Conservation (phyloP, 2,329 filamentous ascomycete genomes). For the Diaporthe citrichinensis region DNA sequence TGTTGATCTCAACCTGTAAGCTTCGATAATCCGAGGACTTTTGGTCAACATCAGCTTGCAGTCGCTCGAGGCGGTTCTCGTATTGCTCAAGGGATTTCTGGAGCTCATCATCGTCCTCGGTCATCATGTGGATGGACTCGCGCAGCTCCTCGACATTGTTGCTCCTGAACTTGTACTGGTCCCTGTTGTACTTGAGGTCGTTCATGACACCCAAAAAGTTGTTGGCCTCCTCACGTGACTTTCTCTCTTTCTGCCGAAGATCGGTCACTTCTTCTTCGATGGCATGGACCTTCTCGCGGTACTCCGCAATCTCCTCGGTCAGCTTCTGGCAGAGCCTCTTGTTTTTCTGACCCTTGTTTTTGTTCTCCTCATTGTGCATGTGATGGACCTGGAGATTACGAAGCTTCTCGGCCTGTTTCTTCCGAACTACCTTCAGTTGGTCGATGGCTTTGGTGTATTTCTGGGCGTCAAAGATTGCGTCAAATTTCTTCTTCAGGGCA, state of each 20-base stretch:
- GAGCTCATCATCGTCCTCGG: constrained; percentile 83
- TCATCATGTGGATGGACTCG: constrained; percentile 80
- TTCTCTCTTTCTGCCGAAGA: constrained; percentile 71
- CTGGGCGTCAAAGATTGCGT: constrained; percentile 96
- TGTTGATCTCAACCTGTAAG: constrained; percentile 66
- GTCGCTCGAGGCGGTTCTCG: constrained; percentile 78
- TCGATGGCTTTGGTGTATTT: constrained; percentile 99
- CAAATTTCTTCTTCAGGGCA: constrained; percentile 91
- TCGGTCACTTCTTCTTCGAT: constrained; percentile 64
- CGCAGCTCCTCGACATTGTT: constrained; percentile 79
- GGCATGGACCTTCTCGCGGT: constrained; percentile 68
- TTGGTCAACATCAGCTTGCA: constrained; percentile 73
- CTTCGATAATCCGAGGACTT: constrained; percentile 76
- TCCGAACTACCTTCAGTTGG: constrained; percentile 89
- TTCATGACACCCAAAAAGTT: constrained; percentile 82
- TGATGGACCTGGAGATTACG: constrained; percentile 81
- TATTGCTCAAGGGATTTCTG: constrained; percentile 82
- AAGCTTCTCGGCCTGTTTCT: constrained; percentile 84
- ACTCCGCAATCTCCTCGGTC: constrained; percentile 74
- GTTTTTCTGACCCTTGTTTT: constrained; percentile 83
- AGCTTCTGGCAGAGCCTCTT: constrained; percentile 77
- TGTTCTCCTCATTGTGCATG: constrained; percentile 83
- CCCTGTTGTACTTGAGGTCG: constrained; percentile 81
- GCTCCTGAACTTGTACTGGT: constrained; percentile 79
- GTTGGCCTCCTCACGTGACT: constrained; percentile 80